Percentiles rank a stretch among this genome's conserved stretches.
These are phyloP conservation scores for Cladosporium sp. DNA, from an alignment of 2,329 filamentous ascomycete species.

Conservation along the genomic window DNA sequence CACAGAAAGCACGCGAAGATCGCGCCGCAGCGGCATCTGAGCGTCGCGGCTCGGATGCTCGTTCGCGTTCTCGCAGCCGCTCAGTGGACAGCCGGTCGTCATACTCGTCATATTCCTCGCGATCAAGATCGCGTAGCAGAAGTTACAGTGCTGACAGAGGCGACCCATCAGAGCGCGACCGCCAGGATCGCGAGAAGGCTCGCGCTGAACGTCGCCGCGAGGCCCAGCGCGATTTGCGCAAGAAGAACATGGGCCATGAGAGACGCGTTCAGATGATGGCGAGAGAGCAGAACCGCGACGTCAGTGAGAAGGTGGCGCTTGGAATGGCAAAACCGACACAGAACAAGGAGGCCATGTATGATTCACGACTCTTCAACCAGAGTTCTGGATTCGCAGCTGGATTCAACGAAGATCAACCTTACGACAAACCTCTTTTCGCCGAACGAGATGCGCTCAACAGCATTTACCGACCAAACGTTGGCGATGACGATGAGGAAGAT, in stretches of 20 bases:
- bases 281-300: constrained; percentile 91
- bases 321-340: constrained; percentile 93
- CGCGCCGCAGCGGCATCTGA: constrained; percentile 40
- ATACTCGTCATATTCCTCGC: constrained; percentile 38
- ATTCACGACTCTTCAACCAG: constrained; percentile 92
- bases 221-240: constrained; percentile 81
- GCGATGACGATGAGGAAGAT: constrained; percentile 70
- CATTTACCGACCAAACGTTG: constrained; percentile 79
- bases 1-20: constrained; percentile 87
- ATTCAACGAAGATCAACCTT: constrained; percentile 95
- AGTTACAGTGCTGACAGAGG: constrained; percentile 40
- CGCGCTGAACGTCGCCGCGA: constrained; percentile 75
- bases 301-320: constrained; percentile 92
- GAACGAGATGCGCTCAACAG: constrained; percentile 91
- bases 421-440: constrained; percentile 95
- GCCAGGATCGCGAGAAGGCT: constrained; percentile 67
- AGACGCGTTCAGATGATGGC: constrained; percentile 88
- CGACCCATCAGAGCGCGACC: constrained; percentile 50
- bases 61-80: constrained; percentile 27
- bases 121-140: constrained; percentile 19
- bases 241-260: constrained; percentile 94
- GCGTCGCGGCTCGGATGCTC: constrained; percentile 32
- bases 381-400: constrained; percentile 79
- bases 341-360: constrained; percentile 91
- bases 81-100: constrained; percentile 29